A percentile compares a stretch with the other conserved stretches of the same genome.
Evolutionary conservation across 352 stramenopile genomes (phyloP).

Genomic region (Phytophthora pini): DNA sequence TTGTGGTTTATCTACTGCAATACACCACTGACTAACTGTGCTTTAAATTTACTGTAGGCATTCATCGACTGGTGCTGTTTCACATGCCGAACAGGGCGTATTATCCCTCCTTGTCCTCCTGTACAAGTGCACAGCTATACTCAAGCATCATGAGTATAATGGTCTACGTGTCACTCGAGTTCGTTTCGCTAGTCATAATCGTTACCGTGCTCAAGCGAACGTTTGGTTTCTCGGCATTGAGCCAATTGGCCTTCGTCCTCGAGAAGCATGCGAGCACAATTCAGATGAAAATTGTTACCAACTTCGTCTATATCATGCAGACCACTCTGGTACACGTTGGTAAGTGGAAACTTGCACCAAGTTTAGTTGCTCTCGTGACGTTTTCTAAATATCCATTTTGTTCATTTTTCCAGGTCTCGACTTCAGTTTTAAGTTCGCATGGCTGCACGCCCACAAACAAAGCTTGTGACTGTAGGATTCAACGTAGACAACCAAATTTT

Average conservation of each 20-base stretch:
- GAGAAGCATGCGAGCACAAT: not conserved
- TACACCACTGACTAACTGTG: not conserved
- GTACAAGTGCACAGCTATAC: not conserved
- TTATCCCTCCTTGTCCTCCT: not conserved
- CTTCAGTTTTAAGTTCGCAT: no score
- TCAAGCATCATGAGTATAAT: not conserved
- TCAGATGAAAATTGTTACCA: slow-evolving; percentile 1
- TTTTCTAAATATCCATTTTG: no score
- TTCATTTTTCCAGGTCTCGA: no score
- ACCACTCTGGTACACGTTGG: not conserved
- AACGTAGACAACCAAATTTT: no score
- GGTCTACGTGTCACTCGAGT: not conserved
- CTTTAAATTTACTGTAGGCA: not conserved
- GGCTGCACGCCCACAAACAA: no score
- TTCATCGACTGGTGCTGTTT: not conserved
- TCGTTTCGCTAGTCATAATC: not conserved
- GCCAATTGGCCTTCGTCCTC: not conserved
- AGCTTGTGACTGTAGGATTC: no score
- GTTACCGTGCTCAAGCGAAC: not conserved
- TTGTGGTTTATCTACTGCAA: not conserved
- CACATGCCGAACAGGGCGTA: not conserved
- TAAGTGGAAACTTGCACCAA: not conserved
- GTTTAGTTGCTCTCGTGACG: no score
- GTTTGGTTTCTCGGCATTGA: not conserved
- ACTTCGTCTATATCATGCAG: not conserved